Percentiles rank a stretch among this genome's conserved stretches.
These are phyloP conservation scores for Orbilia ellipsospora DNA, from an alignment of 2,329 filamentous ascomycete species.

Conservation along the genomic window DNA sequence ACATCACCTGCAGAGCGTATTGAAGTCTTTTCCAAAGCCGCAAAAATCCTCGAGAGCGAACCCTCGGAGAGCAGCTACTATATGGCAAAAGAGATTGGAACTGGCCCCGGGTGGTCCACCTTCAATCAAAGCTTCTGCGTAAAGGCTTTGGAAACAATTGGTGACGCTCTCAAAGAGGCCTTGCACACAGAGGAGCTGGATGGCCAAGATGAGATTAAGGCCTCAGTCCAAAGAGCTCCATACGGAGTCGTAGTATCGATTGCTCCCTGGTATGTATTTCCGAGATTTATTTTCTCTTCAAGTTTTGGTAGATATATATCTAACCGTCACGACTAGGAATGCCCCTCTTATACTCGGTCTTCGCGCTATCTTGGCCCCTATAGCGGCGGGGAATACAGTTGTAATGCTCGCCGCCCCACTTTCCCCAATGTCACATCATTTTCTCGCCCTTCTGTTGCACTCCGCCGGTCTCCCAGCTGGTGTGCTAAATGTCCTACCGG, in stretches of 20 bases:
- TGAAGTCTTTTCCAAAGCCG: slow-evolving; percentile 76
- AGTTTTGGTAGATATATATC: background rate
- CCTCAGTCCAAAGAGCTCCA: slow-evolving; percentile 78
- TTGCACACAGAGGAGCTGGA: slow-evolving; percentile 59
- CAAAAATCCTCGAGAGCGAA: slow-evolving; percentile 72
- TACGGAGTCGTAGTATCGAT: slow-evolving; percentile 83
- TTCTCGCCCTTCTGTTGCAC: slow-evolving; percentile 72
- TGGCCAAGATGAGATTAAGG: slow-evolving; percentile 67
- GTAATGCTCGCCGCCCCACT: slow-evolving; percentile 78
- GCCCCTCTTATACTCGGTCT: slow-evolving; percentile 69
- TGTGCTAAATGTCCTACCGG: slow-evolving; percentile 77
- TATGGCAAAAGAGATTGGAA: slow-evolving; percentile 71
- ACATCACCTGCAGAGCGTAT: slow-evolving; percentile 72
- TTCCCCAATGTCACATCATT: slow-evolving; percentile 73
- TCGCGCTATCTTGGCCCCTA: slow-evolving; percentile 70
- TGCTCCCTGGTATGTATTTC: slow-evolving; percentile 75
- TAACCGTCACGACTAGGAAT: slow-evolving; percentile 65
- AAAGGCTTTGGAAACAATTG: slow-evolving; percentile 64
- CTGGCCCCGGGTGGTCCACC: slow-evolving; percentile 62
- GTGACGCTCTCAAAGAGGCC: slow-evolving; percentile 61
- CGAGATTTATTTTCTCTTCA: background rate
- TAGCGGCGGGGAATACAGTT: slow-evolving; percentile 79
- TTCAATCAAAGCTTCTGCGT: slow-evolving; percentile 64
- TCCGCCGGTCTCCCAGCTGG: slow-evolving; percentile 82
- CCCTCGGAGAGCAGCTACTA: slow-evolving; percentile 71